These are phyloP conservation scores for Chlorella sp. DNA, from an alignment of 139 green algal genomes.

Conservation along the genomic window DNA sequence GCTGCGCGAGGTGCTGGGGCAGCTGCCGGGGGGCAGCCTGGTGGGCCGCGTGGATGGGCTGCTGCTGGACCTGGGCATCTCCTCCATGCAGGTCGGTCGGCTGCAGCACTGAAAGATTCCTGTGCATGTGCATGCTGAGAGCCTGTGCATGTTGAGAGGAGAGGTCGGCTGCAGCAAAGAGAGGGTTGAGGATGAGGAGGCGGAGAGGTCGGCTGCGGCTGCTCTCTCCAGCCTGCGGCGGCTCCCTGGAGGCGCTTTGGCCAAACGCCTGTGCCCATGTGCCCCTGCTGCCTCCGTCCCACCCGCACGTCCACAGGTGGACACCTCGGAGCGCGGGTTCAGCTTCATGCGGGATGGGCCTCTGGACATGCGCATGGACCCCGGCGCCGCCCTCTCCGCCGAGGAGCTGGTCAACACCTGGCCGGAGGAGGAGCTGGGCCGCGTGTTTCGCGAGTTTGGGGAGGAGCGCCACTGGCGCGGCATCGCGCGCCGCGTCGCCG, in stretches of 20 bases:
- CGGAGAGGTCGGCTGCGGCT: too few species aligned
- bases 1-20: slow-evolving; percentile 36
- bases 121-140: too few species aligned
- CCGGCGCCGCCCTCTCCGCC: slow-evolving; percentile 55
- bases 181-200: too few species aligned
- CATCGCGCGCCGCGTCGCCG: slow-evolving; percentile 69
- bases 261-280: too few species aligned
- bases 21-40: slow-evolving; percentile 24
- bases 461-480: slow-evolving; percentile 87
- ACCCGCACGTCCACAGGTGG: slow-evolving; percentile 61
- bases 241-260: too few species aligned
- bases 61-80: slow-evolving; percentile 93
- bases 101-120: too few species aligned
- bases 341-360: slow-evolving; percentile 74
- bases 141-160: too few species aligned
- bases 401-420: slow-evolving; percentile 87
- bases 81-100: slow-evolving; percentile 93
- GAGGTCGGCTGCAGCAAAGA: too few species aligned
- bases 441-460: slow-evolving; percentile 89
- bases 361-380: slow-evolving; percentile 96
- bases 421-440: slow-evolving; percentile 80
- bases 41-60: slow-evolving; percentile 66
- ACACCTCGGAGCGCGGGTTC: slow-evolving; percentile 85
- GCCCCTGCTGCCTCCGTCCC: too few species aligned
- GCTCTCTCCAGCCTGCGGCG: too few species aligned